Base-by-base conservation (phyloP, 1,284 basidiomycete species). In the Trichosporon sp. region DNA sequence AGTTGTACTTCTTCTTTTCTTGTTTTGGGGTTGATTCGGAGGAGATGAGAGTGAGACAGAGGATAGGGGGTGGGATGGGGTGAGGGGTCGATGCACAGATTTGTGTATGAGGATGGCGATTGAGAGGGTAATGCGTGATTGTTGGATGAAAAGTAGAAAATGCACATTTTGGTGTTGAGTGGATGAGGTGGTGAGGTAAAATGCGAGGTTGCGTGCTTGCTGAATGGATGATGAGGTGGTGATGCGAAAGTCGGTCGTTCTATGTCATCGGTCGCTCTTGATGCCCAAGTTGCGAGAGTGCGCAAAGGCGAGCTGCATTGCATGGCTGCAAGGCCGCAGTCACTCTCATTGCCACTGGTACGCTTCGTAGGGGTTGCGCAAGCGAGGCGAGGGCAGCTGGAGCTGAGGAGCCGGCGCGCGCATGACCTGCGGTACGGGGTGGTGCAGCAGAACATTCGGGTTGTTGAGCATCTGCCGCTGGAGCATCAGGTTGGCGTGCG, bases 321-420 rank as follows among this genome's bases (percentile, higher is more conserved):
- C 19, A 37, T n/a, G n/a, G 36, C 36, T 37, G 36, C 36, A 37
- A 14, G 16, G 13, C n/a, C 37, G 5, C 40, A n/a, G n/a, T n/a
- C n/a, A n/a, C n/a, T n/a, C 40, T 44, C 40, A 54, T 27, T 54
- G 49, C 49, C 49, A 54, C 49, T 54, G 49, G 49, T 54, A 54
- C 14, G 49, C 27, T n/a, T 54, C 49, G 49, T 54, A 54, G 4
- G 49, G 49, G 49, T 54, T 54, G 27, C 25, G 49, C 25, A 54
- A 16, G 27, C 49, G 49, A 13, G 49, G 49, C 16, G 49, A 54
- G 16, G 49, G 49, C 11, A 29, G 25, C 49, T 27, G 49, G 27
- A 29, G 49, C 49, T 54, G 49, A 6, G 49, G 25, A 1, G 49
- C 25, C 25, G 49, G 49, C 27, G 49, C 49, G 25, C 49, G 49